Base-by-base conservation (phyloP, 1,284 basidiomycete genomes). In the Inonotus obliquus region DNA sequence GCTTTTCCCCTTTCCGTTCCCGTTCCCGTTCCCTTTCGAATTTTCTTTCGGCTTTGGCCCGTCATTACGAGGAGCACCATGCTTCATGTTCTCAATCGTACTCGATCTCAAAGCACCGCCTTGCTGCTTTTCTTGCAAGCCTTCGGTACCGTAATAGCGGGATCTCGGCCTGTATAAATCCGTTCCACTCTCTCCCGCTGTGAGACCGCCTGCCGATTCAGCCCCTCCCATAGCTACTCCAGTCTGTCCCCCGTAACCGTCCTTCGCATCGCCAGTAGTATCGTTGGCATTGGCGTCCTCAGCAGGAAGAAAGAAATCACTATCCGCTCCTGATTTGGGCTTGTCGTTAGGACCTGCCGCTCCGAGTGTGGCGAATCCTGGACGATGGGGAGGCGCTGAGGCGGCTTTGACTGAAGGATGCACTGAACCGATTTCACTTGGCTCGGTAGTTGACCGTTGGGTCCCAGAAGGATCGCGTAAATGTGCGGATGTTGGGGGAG, bases 101-200 rank as follows among this genome's bases (percentile, higher is more conserved):
- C 37, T 52, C 2, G 51, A 52, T 32, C 44, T 45, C 27, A 59
- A n/a, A 1, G 19, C 48, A 4, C 57, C 57, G n/a, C 57, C 57
- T 19, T 48, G 14, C 13, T 59, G 32, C 27, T 59, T 59, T 35
- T 59, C 57, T 19, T 59, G 57, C 4, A 52, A 2, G 2, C 57
- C 57, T 39, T 59, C 57, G 47, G 57, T 51, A 27, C 48, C 57
- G 47, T 49, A 19, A 35, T 59, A 59, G 5, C 57, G 45, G 13
- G 45, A 29, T 29, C 32, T 49, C 1, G 14, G 41, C 23, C 45
- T 4, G 11, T 5, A 17, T 21, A 29, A 7, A 1, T 27, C 32
- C 3, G 48, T 1, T 2, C 17, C 23, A 32, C 41, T 14, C 10
- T 7, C 45, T 17, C 27, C 17, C 11, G 47, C 21, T 11, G 19